These are phyloP conservation scores for Aspergillus ellipticus DNA, from an alignment of 495 filamentous ascomycete species.

Conservation along the genomic window DNA sequence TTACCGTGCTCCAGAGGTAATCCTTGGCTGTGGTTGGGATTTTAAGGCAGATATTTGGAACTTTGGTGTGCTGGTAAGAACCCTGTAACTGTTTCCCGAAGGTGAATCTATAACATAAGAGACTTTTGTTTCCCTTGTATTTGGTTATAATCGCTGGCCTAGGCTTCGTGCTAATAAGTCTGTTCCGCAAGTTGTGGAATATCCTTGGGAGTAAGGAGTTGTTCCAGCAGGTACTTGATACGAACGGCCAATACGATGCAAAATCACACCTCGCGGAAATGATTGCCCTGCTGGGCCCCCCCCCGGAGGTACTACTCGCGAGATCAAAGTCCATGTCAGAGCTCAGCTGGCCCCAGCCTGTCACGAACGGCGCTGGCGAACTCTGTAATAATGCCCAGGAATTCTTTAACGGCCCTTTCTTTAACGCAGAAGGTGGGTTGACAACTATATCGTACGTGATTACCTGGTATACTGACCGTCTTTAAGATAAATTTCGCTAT, in stretches of 20 bases:
- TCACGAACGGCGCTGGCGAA: conserved; percentile 13
- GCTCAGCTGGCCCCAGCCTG: conserved; percentile 18
- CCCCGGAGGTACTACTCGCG: conserved; percentile 29
- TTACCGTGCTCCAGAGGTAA: conserved; percentile 38
- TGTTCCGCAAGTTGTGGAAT: conserved; percentile 29
- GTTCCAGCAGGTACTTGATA: conserved; percentile 29
- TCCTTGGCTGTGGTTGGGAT: conserved; percentile 32
- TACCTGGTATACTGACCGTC: conserved; percentile 3
- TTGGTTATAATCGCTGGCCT: not conserved
- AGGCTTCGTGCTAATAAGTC: not conserved
- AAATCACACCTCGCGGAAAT: conserved; percentile 39
- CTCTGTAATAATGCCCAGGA: conserved; percentile 21
- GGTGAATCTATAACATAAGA: conserved; percentile 1
- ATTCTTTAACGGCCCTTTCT: conserved; percentile 24
- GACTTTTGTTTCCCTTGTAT: conserved; percentile 15
- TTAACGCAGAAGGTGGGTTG: conserved; percentile 17
- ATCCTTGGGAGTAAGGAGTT: conserved; percentile 35
- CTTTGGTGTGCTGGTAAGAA: conserved; percentile 36
- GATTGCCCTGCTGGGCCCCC: conserved; percentile 37
- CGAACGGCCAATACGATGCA: conserved; percentile 17
- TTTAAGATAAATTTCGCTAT: conserved; percentile 14
- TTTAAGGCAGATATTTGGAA: conserved; percentile 35
- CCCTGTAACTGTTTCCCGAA: not conserved
- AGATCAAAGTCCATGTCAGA: conserved; percentile 22
- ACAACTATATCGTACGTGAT: not conserved